phyloP scores from a whole-genome alignment of 2,329 filamentous ascomycete genomes.

The Tympanopsis confertula region DNA sequence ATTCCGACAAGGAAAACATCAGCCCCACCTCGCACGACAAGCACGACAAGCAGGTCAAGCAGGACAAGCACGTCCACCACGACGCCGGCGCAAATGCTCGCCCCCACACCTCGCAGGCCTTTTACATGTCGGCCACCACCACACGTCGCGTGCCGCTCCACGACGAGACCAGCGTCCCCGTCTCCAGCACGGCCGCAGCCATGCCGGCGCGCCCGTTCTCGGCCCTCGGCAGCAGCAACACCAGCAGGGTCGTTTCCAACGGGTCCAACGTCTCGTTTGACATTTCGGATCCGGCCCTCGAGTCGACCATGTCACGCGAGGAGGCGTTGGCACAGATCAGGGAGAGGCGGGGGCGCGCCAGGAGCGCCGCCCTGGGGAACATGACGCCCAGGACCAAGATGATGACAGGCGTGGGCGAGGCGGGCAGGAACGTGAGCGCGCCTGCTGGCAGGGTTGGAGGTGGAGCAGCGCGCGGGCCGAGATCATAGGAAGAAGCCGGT shows the following conservation, averaged over 20 bases:
- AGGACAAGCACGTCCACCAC: neutral
- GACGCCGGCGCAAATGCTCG: constrained; percentile 11
- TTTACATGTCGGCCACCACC: constrained; percentile 35
- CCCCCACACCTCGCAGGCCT: constrained; percentile 32
- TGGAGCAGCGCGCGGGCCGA: too few relatives aligned
- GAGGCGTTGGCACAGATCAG: constrained; percentile 66
- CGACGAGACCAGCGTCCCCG: constrained; percentile 29
- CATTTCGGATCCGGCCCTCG: constrained; percentile 43
- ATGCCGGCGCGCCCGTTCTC: too few relatives aligned
- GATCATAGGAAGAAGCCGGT: too few relatives aligned
- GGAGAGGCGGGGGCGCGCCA: constrained; percentile 59
- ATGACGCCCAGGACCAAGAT: constrained; percentile 49
- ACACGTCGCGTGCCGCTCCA: constrained; percentile 39
- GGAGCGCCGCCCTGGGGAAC: constrained; percentile 53
- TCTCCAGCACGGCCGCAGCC: neutral
- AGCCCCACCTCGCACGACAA: constrained; percentile 4
- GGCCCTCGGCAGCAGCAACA: constrained; percentile 7
- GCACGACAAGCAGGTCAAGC: constrained; percentile 5
- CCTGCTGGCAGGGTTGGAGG: constrained; percentile 24
- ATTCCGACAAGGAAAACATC: constrained; percentile 1
- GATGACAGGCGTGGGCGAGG: constrained; percentile 31
- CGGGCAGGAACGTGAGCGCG: constrained; percentile 33
- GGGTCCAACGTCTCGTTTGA: constrained; percentile 28
- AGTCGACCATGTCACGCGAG: constrained; percentile 59
- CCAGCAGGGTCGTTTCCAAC: constrained; percentile 11